Evolutionary conservation across 2,329 filamentous ascomycete species (phyloP).

Genomic region (Arthrobotrys pseudoclavata): DNA sequence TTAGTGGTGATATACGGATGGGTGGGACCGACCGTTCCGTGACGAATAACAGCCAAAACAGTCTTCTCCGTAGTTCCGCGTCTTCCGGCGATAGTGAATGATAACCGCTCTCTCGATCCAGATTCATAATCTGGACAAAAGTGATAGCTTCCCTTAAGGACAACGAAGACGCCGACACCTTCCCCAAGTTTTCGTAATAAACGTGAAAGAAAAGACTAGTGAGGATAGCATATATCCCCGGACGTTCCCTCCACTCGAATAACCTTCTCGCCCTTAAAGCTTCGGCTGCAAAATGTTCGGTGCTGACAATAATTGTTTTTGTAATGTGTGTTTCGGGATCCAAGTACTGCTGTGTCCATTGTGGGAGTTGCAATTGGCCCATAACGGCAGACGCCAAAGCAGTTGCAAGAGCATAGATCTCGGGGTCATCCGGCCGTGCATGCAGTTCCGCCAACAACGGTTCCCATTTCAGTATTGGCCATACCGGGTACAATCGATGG

Average conservation of each 20-base stretch:
- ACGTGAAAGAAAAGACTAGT: conserved; percentile 57
- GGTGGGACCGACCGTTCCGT: conserved; percentile 41
- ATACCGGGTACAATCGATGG: conserved; percentile 54
- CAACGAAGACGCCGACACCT: conserved; percentile 45
- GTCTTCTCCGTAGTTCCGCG: conserved; percentile 44
- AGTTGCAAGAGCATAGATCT: conserved; percentile 51
- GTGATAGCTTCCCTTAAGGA: conserved; percentile 50
- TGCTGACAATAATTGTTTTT: conserved; percentile 46
- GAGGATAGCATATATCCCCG: conserved; percentile 44
- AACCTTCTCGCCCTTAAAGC: conserved; percentile 43
- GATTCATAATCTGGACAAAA: conserved; percentile 53
- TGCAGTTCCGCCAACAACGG: conserved; percentile 34
- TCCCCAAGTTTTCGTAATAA: conserved; percentile 55
- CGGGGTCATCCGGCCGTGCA: conserved; percentile 49
- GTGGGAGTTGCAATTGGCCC: conserved; percentile 53
- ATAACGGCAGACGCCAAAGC: conserved; percentile 49
- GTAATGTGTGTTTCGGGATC: conserved; percentile 52
- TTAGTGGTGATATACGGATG: not conserved
- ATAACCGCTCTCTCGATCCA: conserved; percentile 50
- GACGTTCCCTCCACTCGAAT: conserved; percentile 53
- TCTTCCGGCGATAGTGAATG: conserved; percentile 40
- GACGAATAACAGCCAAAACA: conserved; percentile 56
- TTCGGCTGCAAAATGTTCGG: conserved; percentile 52
- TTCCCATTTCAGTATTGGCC: conserved; percentile 58
- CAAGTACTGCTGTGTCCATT: conserved; percentile 51